phyloP scores from a whole-genome alignment of 352 stramenopile genomes.

The Aphanomyces euteiches region DNA sequence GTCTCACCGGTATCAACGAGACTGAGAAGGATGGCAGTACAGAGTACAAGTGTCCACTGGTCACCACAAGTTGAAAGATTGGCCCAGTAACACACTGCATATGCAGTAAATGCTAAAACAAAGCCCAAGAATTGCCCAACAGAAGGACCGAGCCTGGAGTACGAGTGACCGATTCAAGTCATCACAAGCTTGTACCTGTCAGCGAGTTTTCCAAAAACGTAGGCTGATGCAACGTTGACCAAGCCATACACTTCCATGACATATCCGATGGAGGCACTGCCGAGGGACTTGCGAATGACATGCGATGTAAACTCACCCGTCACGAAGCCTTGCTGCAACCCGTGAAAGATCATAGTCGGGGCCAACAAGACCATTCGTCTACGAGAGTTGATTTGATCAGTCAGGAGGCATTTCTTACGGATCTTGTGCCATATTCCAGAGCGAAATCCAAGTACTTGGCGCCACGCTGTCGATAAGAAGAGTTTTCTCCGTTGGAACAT shows the following conservation, averaged over 20 bases:
- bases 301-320: constrained; percentile 22
- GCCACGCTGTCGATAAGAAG: too few species aligned
- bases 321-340: constrained; percentile 25
- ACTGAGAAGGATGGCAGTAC: constrained; percentile 16
- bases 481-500: too few species aligned
- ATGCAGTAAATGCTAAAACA: constrained; percentile 4
- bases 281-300: constrained; percentile 21
- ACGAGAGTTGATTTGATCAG: background rate
- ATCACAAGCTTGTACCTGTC: constrained; percentile 3
- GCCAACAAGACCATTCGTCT: constrained; percentile 18
- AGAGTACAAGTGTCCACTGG: constrained; percentile 15
- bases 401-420: background rate
- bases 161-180: background rate
- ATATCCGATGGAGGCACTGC: constrained; percentile 17
- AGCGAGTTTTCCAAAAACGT: constrained; percentile 8
- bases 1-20: constrained; percentile 12
- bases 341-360: constrained; percentile 23
- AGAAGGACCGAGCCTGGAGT: constrained; percentile 6
- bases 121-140: constrained; percentile 6
- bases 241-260: constrained; percentile 27
- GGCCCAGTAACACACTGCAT: background rate
- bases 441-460: too few species aligned
- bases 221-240: constrained; percentile 15
- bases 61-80: constrained; percentile 12
- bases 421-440: too few species aligned